These are phyloP conservation scores for Aspergillus melleus DNA, from an alignment of 2,329 filamentous ascomycete genomes.

Conservation along the genomic window DNA sequence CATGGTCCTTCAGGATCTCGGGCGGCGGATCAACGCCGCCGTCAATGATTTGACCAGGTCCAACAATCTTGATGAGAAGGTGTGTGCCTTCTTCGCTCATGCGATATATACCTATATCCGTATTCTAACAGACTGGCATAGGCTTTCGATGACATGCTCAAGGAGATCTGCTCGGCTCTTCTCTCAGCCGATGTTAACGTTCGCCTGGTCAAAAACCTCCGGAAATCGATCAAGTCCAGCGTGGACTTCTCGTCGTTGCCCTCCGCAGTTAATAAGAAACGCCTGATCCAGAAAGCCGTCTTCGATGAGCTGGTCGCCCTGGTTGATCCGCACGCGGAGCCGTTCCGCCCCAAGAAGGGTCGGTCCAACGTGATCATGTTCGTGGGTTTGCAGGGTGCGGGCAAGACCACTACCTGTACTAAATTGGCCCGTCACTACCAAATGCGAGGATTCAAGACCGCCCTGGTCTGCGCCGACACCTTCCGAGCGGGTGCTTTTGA, in stretches of 20 bases:
- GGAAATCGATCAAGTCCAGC: slow-evolving; percentile 84
- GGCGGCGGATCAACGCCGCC: slow-evolving; percentile 96
- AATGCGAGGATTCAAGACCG: slow-evolving; percentile 86
- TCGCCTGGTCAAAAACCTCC: slow-evolving; percentile 82
- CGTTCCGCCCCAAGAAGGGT: slow-evolving; percentile 96
- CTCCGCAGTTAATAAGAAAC: slow-evolving; percentile 94
- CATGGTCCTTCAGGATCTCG: slow-evolving; percentile 99
- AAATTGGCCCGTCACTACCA: slow-evolving; percentile 96
- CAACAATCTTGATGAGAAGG: slow-evolving; percentile 95
- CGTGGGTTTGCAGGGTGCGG: slow-evolving; percentile 93
- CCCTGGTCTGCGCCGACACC: slow-evolving; percentile 94
- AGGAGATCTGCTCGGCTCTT: slow-evolving; percentile 94
- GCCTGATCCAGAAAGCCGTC: slow-evolving; percentile 94
- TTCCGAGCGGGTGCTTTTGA: slow-evolving; percentile 98
- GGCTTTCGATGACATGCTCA: slow-evolving; percentile 97
- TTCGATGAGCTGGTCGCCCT: slow-evolving; percentile 96
- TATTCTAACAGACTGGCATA: slow-evolving; percentile 35
- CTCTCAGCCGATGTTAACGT: slow-evolving; percentile 98
- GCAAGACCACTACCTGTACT: slow-evolving; percentile 97
- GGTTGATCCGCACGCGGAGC: slow-evolving; percentile 91
- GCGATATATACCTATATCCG: too few relatives aligned
- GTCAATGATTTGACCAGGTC: slow-evolving; percentile 91
- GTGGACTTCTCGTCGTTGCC: slow-evolving; percentile 96
- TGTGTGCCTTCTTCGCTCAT: slow-evolving; percentile 31
- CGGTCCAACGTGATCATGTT: slow-evolving; percentile 99